Base-by-base conservation (phyloP, 805 yeast genomes). In the Nakazawaea wyomingensis region DNA sequence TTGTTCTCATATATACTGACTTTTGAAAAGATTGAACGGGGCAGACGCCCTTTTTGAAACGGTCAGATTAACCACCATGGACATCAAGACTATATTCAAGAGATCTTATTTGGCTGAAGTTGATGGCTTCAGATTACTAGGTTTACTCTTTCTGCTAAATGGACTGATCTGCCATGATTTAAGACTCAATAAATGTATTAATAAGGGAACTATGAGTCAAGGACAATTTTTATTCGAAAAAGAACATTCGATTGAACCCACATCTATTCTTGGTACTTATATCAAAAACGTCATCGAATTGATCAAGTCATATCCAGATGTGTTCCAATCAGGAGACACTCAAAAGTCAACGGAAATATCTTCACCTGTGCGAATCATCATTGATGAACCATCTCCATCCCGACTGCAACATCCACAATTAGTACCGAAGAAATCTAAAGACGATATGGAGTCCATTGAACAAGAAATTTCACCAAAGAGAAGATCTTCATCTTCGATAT, bases 21-120 rank as follows among this genome's bases (percentile, higher is more conserved):
- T 4, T 37, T 7, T 4, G 11, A 13, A 18, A n/a, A 35, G 44
- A 4, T 18, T 41, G 18, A 31, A 41, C 19, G 45, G 45, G 21
- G 16, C 26, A 6, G 32, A 37, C n/a, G n/a, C 31, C n/a, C 36
- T 33, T 32, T 37, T 43, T 34, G 27, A 43, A 8, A 27, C 41
- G n/a, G 18, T 43, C 13, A 43, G 32, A 22, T 18, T 43, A 6
- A n/a, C 41, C 2, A 19, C 13, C 8, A 1, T 9, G 4, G 41
- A 43, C 22, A 37, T 43, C 7, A 19, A 19, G 4, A n/a, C 10
- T 17, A 37, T 43, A 7, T 31, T 43, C 19, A 21, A 35, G 5
- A n/a, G 13, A 4, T 29, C 39, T 2, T 10, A 18, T 6, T 42
- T 42, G 7, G 16, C 21, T 9, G 26, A 18, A 11, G 16, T 37